phyloP scores from a whole-genome alignment of 352 stramenopile genomes.

The Pythium periplocum region DNA sequence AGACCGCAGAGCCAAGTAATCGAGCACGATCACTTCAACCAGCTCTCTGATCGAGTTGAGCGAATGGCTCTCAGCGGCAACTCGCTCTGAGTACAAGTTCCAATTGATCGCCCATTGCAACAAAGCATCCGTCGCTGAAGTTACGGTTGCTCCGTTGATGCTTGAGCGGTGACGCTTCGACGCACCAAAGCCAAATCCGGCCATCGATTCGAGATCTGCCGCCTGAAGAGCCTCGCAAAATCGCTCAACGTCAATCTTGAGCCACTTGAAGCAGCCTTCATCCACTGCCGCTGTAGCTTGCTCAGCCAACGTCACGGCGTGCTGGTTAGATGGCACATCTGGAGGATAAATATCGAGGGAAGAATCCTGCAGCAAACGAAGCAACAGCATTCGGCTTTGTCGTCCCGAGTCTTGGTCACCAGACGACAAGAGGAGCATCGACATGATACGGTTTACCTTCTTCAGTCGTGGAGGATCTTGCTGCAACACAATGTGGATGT shows the following conservation, averaged over 20 bases:
- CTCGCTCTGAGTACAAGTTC: slow-evolving; percentile 82
- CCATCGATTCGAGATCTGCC: slow-evolving; percentile 42
- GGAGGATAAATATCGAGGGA: slow-evolving; percentile 60
- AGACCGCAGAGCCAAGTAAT: slow-evolving; percentile 47
- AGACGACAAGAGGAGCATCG: slow-evolving; percentile 34
- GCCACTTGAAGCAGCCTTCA: slow-evolving; percentile 74
- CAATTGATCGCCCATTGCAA: slow-evolving; percentile 78
- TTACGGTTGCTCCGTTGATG: slow-evolving; percentile 22
- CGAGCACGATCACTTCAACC: slow-evolving; percentile 71
- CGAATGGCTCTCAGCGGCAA: slow-evolving; percentile 73
- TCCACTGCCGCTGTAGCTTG: slow-evolving; percentile 50
- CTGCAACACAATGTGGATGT: slow-evolving; percentile 65
- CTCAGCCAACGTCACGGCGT: slow-evolving; percentile 64
- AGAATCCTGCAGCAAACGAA: slow-evolving; percentile 60
- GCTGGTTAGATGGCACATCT: slow-evolving; percentile 57
- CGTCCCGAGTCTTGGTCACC: slow-evolving; percentile 25
- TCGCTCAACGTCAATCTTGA: slow-evolving; percentile 71
- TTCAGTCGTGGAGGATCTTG: slow-evolving; percentile 71
- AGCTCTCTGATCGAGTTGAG: slow-evolving; percentile 75
- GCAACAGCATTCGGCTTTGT: slow-evolving; percentile 62
- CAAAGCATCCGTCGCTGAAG: slow-evolving; percentile 23
- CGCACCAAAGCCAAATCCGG: slow-evolving; percentile 27
- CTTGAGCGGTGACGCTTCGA: slow-evolving; percentile 65
- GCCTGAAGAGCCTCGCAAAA: slow-evolving; percentile 63
- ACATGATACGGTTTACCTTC: slow-evolving; percentile 59